Evolutionary conservation across 2,329 filamentous ascomycete species (phyloP), one percentile per base, ranked within the genome.

Genomic region (Cadophora luteo-olivacea): DNA sequence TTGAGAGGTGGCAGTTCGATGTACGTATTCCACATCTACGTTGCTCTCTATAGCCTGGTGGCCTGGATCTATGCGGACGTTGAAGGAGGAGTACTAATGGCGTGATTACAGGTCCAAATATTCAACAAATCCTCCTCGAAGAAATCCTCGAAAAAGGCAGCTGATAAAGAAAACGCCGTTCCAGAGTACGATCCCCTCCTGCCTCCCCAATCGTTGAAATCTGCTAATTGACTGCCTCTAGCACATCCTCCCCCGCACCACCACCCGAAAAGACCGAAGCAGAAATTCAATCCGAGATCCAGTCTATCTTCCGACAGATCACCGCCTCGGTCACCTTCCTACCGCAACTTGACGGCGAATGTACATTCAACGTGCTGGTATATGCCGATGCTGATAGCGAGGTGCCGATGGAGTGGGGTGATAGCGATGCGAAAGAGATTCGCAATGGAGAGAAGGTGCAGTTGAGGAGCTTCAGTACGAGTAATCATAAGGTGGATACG

Each of bases 1-100:
- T 99, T 55, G 96, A 99, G 83, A 86, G 96, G 72, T 99, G 96
- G 96, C 95, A 99, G 80, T 99, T 99, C 77, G 94, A 97, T 80
- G 95, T 97, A 74, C 69, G 80, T 61, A 12, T 38, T n/a, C 5
- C 25, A 11, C 16, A 19, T 36, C 1, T 8, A 11, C 5, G 33
- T 36, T 36, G 5, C 25, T 19, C 51, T 19, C 51, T 29, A 4
- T n/a, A n/a, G n/a, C n/a, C n/a, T n/a, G n/a, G n/a, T n/a, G n/a
- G n/a, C n/a, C n/a, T n/a, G n/a, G n/a, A n/a, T n/a, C n/a, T n/a
- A n/a, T n/a, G n/a, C n/a, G n/a, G n/a, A n/a, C n/a, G n/a, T n/a
- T n/a, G n/a, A n/a, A n/a, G n/a, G n/a, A n/a, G n/a, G n/a, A n/a
- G n/a, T n/a, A n/a, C n/a, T n/a, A n/a, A n/a, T n/a, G n/a, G n/a